Percentiles rank a stretch among this genome's conserved stretches.
Evolutionary conservation across 2,329 filamentous ascomycete species (phyloP).

Genomic region (Cordyceps pruinosa): DNA sequence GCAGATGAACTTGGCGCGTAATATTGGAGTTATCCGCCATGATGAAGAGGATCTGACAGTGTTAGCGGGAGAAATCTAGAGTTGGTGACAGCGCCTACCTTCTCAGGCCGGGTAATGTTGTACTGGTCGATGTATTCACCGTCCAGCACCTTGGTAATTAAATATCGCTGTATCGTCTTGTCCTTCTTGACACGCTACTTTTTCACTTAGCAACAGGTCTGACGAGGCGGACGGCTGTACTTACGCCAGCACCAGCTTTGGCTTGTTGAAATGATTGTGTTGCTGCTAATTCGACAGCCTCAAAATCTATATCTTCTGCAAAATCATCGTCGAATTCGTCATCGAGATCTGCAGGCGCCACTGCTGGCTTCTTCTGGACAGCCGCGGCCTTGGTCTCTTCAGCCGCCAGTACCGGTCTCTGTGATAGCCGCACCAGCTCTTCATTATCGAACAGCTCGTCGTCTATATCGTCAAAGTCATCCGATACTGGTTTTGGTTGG

Average conservation of each 20-base stretch:
- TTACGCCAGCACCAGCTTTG: conserved; percentile 28
- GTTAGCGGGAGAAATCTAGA: conserved; percentile 14
- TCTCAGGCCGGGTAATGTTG: conserved; percentile 57
- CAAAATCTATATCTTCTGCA: conserved; percentile 71
- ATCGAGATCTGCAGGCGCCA: conserved; percentile 10
- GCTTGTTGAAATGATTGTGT: conserved; percentile 52
- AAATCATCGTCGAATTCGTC: conserved; percentile 37
- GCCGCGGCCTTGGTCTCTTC: conserved; percentile 11
- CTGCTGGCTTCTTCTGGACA: not conserved
- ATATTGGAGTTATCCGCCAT: conserved; percentile 66
- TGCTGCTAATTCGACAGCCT: conserved; percentile 65
- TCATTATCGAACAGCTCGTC: conserved; percentile 51
- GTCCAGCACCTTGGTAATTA: conserved; percentile 67
- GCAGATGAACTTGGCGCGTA: conserved; percentile 63
- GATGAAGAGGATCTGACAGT: conserved; percentile 64
- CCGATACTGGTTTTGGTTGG: conserved; percentile 27
- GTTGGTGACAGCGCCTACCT: conserved; percentile 45
- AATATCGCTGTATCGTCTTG: conserved; percentile 78
- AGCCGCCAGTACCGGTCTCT: not conserved
- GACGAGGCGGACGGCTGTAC: conserved; percentile 22
- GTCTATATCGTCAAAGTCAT: conserved; percentile 62
- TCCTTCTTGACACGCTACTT: conserved; percentile 59
- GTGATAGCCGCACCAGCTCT: conserved; percentile 18
- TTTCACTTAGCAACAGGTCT: conserved; percentile 52
- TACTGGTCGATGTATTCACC: conserved; percentile 59